These are phyloP conservation scores for Annulohypoxylon nitens DNA, from an alignment of 495 filamentous ascomycete genomes.

Conservation along the genomic window DNA sequence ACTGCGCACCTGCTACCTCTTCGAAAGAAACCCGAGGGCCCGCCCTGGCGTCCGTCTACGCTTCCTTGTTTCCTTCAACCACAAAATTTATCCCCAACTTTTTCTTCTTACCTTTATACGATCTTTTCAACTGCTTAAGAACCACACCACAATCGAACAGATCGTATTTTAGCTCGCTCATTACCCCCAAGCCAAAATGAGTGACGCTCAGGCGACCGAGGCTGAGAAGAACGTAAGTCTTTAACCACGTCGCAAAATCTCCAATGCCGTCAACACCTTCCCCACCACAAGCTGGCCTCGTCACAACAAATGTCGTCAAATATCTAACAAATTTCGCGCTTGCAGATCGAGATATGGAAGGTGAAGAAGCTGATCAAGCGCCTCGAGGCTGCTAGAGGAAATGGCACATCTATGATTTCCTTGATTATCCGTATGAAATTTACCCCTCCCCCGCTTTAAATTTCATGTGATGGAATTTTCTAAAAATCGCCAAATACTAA, in stretches of 20 bases:
- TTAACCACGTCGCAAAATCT: background rate
- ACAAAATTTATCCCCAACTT: constrained; percentile 40
- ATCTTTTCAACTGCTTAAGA: constrained; percentile 28
- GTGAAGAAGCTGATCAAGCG: constrained; percentile 98
- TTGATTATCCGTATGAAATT: constrained; percentile 88
- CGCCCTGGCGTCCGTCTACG: constrained; percentile 33
- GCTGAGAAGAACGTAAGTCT: constrained; percentile 92
- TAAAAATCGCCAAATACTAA: background rate
- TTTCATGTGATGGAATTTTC: background rate
- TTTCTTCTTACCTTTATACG: constrained; percentile 35
- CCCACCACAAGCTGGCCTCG: constrained; percentile 27
- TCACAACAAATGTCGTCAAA: constrained; percentile 38
- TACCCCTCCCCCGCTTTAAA: constrained; percentile 44
- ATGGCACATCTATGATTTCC: constrained; percentile 98
- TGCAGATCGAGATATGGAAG: constrained; percentile 79
- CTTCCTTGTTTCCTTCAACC: constrained; percentile 45
- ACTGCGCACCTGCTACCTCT: constrained; percentile 5
- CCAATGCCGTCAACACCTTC: constrained; percentile 4
- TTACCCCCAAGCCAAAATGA: constrained; percentile 75
- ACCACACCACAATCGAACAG: constrained; percentile 32
- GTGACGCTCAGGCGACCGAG: constrained; percentile 87
- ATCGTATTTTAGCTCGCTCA: constrained; percentile 43
- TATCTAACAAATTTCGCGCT: constrained; percentile 16
- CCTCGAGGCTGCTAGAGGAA: constrained; percentile 90
- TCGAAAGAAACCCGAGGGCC: constrained; percentile 34